Base-by-base conservation (phyloP, 768 basidiomycete genomes). In the Nidularia pulvinata region DNA sequence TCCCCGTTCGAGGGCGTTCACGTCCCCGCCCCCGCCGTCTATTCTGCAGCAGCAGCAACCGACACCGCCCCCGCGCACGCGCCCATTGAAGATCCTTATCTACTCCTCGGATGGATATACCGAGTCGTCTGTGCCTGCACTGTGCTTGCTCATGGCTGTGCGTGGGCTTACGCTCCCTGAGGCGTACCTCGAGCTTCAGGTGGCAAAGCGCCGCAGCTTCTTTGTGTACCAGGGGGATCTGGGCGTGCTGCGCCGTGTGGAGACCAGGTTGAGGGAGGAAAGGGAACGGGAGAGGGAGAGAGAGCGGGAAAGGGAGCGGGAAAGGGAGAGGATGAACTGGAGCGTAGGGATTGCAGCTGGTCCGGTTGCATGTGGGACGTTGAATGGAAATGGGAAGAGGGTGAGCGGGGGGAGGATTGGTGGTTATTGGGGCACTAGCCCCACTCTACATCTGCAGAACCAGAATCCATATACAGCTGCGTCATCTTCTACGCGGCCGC, bases 41-140 rank as follows among this genome's bases (percentile, higher is more conserved):
- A 13, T 14, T 25, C 25, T 25, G 25, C 43, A 14, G 52, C 37
- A 61, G 47, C 48, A 58, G 52, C 43, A 62, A 57, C 36, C 58
- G 46, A 32, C 49, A n/a, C 33, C 52, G 52, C 42, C 47, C 37
- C 58, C 68, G 32, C 82, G 78, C 55, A 80, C 82, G 32, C 76
- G 80, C 33, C 89, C 89, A 5, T 73, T 86, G 51, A 91, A 92
- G 64, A 73, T 95, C 51, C 79, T 95, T 56, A 67, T 95, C 32
- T 91, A 93, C 68, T 89, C 88, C 14, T 81, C 87, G 14, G 93
- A 95, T 66, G 93, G 92, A 48, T 94, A 96, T 73, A 98, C 96
- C 22, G 95, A 98, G 69, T 90, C 91, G 7, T 90, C 89, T 25
- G 85, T 95, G 5, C 85, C 93, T 50, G 95, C 94, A 19, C 77